phyloP scores from a whole-genome alignment of 2,329 filamentous ascomycete genomes.

The Ophiognomonia clavigignenti-juglandacearum region DNA sequence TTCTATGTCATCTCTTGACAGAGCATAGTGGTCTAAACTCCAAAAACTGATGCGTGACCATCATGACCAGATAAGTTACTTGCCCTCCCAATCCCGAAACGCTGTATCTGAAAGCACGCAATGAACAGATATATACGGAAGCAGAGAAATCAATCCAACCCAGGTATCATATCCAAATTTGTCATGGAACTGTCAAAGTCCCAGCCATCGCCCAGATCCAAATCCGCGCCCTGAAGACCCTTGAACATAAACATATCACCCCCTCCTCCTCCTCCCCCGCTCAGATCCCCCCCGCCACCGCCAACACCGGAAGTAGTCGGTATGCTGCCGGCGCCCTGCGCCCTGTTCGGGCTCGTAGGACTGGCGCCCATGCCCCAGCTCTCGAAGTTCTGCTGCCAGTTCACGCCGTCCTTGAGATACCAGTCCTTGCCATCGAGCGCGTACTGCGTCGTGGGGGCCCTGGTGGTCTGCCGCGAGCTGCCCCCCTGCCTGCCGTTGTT shows the following conservation, averaged over 20 bases:
- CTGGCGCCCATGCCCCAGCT: conserved; percentile 39
- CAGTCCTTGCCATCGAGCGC: conserved; percentile 50
- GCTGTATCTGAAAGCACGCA: background rate
- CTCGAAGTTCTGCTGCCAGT: conserved; percentile 55
- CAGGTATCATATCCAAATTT: conserved; percentile 23
- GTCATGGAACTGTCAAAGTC: conserved; percentile 23
- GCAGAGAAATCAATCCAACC: conserved; percentile 20
- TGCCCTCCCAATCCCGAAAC: background rate
- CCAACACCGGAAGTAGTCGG: too few relatives aligned
- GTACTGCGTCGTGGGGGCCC: conserved; percentile 28
- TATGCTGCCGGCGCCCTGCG: background rate
- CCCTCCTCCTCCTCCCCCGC: conserved; percentile 3
- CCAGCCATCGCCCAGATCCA: conserved; percentile 19
- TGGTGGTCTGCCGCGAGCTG: conserved; percentile 15
- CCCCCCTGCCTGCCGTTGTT: conserved; percentile 18
- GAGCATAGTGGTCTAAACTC: too few relatives aligned
- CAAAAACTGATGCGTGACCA: too few relatives aligned
- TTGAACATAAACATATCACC: conserved; percentile 24
- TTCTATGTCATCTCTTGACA: too few relatives aligned
- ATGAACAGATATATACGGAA: background rate
- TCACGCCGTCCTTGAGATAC: conserved; percentile 53
- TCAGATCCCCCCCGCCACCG: conserved; percentile 15
- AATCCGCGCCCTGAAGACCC: conserved; percentile 17
- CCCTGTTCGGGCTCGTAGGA: background rate
- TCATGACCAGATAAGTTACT: too few relatives aligned